Evolutionary conservation across 2,329 filamentous ascomycete genomes (phyloP).

Genomic region (Cercospora zeina): DNA sequence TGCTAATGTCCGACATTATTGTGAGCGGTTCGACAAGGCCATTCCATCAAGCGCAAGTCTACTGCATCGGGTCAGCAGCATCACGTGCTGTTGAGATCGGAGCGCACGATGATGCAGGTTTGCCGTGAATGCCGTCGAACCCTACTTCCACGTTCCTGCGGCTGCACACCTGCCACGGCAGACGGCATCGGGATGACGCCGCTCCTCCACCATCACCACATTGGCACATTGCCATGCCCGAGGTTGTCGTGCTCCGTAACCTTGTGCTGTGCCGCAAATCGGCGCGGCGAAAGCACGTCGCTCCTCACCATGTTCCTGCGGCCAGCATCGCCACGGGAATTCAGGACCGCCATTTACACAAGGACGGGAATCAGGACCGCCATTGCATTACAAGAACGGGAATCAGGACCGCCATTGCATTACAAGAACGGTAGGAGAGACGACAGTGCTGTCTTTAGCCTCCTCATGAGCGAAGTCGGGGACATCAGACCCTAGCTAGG

Average conservation of each 20-base stretch:
- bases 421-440: too few species aligned
- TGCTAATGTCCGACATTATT: conserved; percentile 57
- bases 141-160: neutral
- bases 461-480: neutral
- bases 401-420: too few species aligned
- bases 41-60: neutral
- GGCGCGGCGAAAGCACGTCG: neutral
- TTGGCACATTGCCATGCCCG: conserved; percentile 19
- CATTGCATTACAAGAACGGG: neutral
- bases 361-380: too few species aligned
- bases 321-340: neutral
- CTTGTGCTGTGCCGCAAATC: conserved; percentile 8
- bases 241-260: conserved; percentile 18
- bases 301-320: neutral
- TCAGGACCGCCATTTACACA: neutral
- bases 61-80: conserved; percentile 6
- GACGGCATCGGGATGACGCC: too few species aligned
- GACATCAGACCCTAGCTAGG: neutral
- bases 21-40: neutral
- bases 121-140: conserved; percentile 17
- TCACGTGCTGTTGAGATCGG: neutral
- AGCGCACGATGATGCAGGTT: neutral
- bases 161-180: neutral
- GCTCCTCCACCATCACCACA: neutral
- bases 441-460: neutral